Base-by-base conservation (phyloP, 2,329 filamentous ascomycete genomes). In the Fusarium udum region DNA sequence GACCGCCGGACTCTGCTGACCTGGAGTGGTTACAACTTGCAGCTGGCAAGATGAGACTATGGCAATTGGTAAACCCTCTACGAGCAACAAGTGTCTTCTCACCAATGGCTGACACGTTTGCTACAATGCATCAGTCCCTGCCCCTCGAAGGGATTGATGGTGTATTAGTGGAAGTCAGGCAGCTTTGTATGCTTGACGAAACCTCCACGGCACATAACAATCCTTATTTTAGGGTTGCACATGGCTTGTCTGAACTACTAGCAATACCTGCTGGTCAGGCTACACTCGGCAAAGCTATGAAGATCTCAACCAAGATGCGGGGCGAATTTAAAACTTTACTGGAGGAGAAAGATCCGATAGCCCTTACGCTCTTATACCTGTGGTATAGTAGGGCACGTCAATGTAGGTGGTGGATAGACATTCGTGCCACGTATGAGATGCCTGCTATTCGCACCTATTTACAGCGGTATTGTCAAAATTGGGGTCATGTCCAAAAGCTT, bases 121-220 rank as follows among this genome's bases (percentile, higher is more conserved):
- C 0, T 12, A 22, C 32, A 16, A 53, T 53, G 32, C 24, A 36
- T 26, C n/a, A 53, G 14, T 3, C 32, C 32, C 0, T 53, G 9
- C 49, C 49, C 1, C 1, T 16, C 7, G 7, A 53, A 36, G 49
- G 32, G 0, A 16, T 2, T 8, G 0, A 22, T 22, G 49, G 24
- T 28, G n/a, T 37, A 1, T 13, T 0, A 13, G 9, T 6, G 18
- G 49, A 53, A 32, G 1, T 53, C 8, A 22, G 9, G 0, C 9
- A 37, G 3, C 32, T 53, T 16, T 53, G 49, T 26, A 26, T 26
- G 49, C 24, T 53, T 16, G 24, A 22, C 0, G 13, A 53, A 16
- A 9, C 18, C 1, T 53, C 49, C 4, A 53, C 49, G 0, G 6
- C 32, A 28, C 1, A 2, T 28, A 37, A 13, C 14, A 37, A 53